A percentile compares a stretch with the other conserved stretches of the same genome.
These are phyloP conservation scores for Ogataea thermomethanolica DNA, from an alignment of 805 yeast genomes.

Conservation along the genomic window DNA sequence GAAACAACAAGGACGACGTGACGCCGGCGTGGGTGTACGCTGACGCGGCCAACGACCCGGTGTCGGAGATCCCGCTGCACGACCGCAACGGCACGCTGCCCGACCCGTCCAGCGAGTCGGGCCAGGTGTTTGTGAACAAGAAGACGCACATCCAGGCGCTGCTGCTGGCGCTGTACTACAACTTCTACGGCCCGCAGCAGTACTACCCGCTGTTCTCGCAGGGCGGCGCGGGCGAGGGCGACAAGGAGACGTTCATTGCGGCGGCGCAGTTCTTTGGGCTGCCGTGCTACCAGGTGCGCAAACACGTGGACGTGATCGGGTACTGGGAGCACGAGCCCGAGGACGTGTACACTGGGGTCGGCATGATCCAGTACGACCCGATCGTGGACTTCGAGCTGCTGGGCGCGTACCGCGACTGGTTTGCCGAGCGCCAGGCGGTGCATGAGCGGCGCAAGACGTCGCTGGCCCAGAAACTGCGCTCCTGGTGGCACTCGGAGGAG, in stretches of 20 bases:
- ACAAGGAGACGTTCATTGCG: constrained; percentile 56
- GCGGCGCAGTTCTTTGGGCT: constrained; percentile 44
- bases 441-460: constrained; percentile 8
- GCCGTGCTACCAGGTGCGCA: constrained; percentile 48
- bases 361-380: constrained; percentile 57
- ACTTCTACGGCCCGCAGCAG: constrained; percentile 47
- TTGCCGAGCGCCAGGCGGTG: constrained; percentile 5
- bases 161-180: constrained; percentile 49
- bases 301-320: constrained; percentile 48
- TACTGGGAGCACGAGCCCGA: constrained; percentile 32
- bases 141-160: constrained; percentile 45
- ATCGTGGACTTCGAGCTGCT: constrained; percentile 36
- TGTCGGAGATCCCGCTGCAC: constrained; percentile 40
- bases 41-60: constrained; percentile 10
- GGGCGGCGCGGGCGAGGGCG: constrained; percentile 54
- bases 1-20: constrained; percentile 30
- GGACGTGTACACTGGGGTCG: constrained; percentile 44
- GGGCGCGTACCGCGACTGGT: constrained; percentile 20
- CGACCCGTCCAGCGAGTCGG: constrained; percentile 54
- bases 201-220: constrained; percentile 46
- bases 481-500: constrained; percentile 16
- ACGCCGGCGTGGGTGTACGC: constrained; percentile 24
- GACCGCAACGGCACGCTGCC: constrained; percentile 52
- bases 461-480: constrained; percentile 7
- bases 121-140: constrained; percentile 50